phyloP scores from a whole-genome alignment of 352 stramenopile genomes.

The Phytopythium litorale region DNA sequence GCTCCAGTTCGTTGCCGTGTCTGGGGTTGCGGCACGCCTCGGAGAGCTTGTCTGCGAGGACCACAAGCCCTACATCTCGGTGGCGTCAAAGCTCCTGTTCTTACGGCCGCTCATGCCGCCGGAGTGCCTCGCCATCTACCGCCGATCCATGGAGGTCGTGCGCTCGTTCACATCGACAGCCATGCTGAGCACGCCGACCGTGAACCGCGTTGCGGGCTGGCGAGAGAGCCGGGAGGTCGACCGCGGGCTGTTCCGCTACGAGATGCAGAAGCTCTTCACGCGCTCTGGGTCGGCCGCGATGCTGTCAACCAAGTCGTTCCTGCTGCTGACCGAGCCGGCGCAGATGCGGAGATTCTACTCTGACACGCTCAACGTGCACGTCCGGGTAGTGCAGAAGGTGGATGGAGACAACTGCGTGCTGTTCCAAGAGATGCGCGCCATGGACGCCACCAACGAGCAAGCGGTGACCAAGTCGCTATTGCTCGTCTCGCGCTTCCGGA shows the following conservation, averaged over 20 bases:
- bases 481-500: conserved; percentile 5
- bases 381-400: conserved; percentile 21
- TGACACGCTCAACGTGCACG: conserved; percentile 13
- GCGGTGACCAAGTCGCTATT: conserved; percentile 4
- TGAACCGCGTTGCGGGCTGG: conserved; percentile 1
- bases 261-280: conserved; percentile 1
- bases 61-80: neutral
- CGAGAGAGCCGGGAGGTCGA: neutral
- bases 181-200: neutral
- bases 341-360: conserved; percentile 16
- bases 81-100: neutral
- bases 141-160: neutral
- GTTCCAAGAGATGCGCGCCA: conserved; percentile 13
- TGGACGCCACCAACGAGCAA: neutral
- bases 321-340: conserved; percentile 12
- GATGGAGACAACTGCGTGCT: conserved; percentile 25
- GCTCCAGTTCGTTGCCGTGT: neutral
- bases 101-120: neutral
- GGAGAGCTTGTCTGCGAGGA: neutral
- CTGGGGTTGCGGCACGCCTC: neutral
- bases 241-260: conserved; percentile 1
- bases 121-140: conserved; percentile 2
- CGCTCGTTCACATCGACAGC: neutral
- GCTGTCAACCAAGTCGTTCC: neutral
- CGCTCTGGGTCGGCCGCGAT: neutral